Evolutionary conservation across 768 basidiomycete genomes (phyloP).

Genomic region (Cystofilobasidium ferigula): DNA sequence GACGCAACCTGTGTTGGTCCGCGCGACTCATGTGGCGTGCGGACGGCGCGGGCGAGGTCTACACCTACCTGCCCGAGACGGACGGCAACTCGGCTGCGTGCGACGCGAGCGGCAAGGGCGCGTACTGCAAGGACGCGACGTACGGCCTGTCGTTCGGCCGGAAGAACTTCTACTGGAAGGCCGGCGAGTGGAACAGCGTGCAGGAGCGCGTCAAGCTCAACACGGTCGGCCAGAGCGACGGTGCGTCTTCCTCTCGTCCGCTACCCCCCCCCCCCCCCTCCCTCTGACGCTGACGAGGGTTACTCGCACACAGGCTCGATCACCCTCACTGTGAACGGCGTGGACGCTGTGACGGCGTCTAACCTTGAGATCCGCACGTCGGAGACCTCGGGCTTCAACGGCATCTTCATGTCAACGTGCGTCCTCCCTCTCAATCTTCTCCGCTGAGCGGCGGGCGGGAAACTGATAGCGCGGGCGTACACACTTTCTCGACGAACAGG

Average conservation of each 20-base stretch:
- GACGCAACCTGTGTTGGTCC: constrained; percentile 49
- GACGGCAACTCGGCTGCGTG: constrained; percentile 16
- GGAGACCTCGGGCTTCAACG: too few species aligned
- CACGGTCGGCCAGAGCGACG: constrained; percentile 56
- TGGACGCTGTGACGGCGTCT: too few species aligned
- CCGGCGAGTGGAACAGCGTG: constrained; percentile 59
- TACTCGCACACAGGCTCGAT: too few species aligned
- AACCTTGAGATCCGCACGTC: too few species aligned
- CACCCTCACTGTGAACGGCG: too few species aligned
- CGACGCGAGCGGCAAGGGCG: constrained; percentile 31
- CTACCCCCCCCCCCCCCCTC: not conserved
- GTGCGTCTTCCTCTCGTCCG: constrained; percentile 34
- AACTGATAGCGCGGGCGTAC: too few species aligned
- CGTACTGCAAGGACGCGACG: constrained; percentile 49
- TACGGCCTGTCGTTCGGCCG: constrained; percentile 70
- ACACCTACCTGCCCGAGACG: constrained; percentile 19
- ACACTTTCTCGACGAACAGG: too few species aligned
- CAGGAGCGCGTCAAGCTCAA: constrained; percentile 63
- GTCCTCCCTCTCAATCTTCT: too few species aligned
- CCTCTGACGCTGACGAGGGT: too few species aligned
- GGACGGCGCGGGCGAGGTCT: constrained; percentile 52
- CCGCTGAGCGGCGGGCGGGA: too few species aligned
- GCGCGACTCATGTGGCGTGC: constrained; percentile 65
- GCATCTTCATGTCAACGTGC: too few species aligned
- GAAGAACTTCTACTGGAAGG: constrained; percentile 53